phyloP scores from a whole-genome alignment of 176 grass and related monocot genomes.

The Triticum urartu region DNA sequence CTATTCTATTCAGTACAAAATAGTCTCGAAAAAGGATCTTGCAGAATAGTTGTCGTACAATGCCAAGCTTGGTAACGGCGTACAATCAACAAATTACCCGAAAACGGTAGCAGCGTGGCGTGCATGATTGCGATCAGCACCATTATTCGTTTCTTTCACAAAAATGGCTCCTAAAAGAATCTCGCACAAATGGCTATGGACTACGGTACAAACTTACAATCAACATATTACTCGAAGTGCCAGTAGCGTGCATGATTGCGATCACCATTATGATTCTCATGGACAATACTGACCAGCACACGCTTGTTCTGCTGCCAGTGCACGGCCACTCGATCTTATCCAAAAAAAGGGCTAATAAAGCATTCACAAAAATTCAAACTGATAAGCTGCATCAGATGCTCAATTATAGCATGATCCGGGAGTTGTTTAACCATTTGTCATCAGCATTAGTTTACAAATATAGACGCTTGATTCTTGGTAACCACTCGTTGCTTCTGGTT shows the following conservation, averaged over 20 bases:
- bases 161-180: neutral
- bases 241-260: neutral
- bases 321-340: neutral
- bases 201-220: neutral
- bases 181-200: neutral
- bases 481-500: neutral
- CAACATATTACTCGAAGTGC: neutral
- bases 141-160: neutral
- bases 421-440: neutral
- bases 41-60: too few species aligned
- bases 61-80: too few species aligned
- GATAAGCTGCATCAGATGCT: neutral
- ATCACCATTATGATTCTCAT: neutral
- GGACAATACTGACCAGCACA: neutral
- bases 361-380: neutral
- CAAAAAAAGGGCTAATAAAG: neutral
- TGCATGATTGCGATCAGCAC: neutral
- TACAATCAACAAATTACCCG: neutral
- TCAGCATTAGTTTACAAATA: neutral
- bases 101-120: neutral
- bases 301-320: neutral
- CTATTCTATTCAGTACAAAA: too few species aligned
- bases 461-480: neutral
- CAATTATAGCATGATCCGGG: neutral
- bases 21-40: too few species aligned